These are phyloP conservation scores for Solanum chaucha DNA, from an alignment of 257 asterid species.

Conservation along the genomic window DNA sequence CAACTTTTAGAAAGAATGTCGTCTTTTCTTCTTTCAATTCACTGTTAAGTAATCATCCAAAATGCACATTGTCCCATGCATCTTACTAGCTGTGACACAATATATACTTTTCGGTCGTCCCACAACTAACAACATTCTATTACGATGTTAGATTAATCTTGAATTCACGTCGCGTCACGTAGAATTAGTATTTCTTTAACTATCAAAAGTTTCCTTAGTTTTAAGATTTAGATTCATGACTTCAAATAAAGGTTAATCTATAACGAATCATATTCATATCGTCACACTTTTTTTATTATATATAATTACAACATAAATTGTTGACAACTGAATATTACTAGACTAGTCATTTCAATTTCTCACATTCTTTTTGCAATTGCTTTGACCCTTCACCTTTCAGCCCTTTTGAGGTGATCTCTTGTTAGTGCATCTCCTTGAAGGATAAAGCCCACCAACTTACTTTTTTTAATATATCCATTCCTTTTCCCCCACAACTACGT, in stretches of 20 bases:
- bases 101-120: conserved; percentile 5
- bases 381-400: conserved; percentile 71
- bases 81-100: conserved; percentile 16
- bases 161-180: rapidly evolving
- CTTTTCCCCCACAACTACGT: not conserved
- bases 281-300: not conserved
- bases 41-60: not conserved
- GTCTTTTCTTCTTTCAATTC: not conserved
- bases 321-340: not conserved
- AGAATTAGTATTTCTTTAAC: not conserved
- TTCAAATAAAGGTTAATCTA: rapidly evolving
- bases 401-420: conserved; percentile 56
- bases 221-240: not conserved
- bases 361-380: conserved; percentile 21
- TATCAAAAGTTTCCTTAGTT: not conserved
- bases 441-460: not conserved
- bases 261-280: not conserved
- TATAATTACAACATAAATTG: not conserved
- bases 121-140: not conserved
- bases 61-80: conserved; percentile 22
- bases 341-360: conserved; percentile 4
- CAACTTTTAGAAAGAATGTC: conserved; percentile 17
- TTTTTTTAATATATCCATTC: not conserved
- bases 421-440: not conserved
- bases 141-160: not conserved